Evolutionary conservation across 108 stramenopile species (phyloP), one percentile per base, ranked within the genome.

Genomic region (Nitzschia inconspicua): DNA sequence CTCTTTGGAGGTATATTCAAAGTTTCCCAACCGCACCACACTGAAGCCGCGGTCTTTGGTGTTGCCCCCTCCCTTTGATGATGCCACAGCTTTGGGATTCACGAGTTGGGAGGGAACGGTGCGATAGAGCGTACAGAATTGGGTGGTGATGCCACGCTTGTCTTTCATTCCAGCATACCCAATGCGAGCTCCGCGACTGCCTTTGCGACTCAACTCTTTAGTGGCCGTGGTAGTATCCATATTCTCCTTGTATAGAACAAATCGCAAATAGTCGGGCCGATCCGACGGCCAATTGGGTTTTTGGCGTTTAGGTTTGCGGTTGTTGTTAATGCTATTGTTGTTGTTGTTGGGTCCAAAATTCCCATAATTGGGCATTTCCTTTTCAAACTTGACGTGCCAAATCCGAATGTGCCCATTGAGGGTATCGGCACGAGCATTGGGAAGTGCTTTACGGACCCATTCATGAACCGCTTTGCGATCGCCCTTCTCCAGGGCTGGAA

Each of bases 131-230:
- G 95, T 94, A 57, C 85, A 85, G 60, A 86, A 92, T 52, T 96
- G 95, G 35, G 82, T 70, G 2, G 95, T 96, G 24, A 94, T 75
- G 13, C 89, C 95, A 22, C 95, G 73, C 43, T 96, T 96, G 70
- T 96, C 95, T 58, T 96, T 96, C 83, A 91, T 96, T 8, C 95
- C 95, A 27, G 86, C 88, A 68, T 80, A 94, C 42, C 77, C 76
- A 35, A 92, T 76, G 19, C 75, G 75, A 28, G 60, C 59, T n/a
- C n/a, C n/a, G 30, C 66, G 59, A 42, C 71, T 54, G 10, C 71
- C 76, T 22, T 76, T 59, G n/a, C 77, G 86, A 28, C 72, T 77
- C 23, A 94, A 50, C 66, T 89, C 86, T 51, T 85, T 86, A 16
- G 75, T 70, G 14, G 91, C 89, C 2, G 78, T 83, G 7, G 69